Evolutionary conservation across 768 basidiomycete species (phyloP).

Genomic region (Suillus sp.): DNA sequence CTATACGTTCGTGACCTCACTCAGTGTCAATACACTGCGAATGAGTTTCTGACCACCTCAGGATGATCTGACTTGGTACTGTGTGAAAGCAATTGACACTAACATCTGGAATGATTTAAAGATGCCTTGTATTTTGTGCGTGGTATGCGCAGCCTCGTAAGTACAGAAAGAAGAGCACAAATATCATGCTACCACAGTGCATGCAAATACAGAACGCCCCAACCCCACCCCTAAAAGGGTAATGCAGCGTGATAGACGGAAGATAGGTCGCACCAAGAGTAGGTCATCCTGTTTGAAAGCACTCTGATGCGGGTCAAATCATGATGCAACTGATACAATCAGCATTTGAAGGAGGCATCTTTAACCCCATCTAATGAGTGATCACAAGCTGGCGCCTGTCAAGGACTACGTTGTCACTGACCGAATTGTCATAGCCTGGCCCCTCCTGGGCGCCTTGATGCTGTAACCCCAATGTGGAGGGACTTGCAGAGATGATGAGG

Average conservation of each 20-base stretch:
- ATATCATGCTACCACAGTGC: no score
- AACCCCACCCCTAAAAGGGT: no score
- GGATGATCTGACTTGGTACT: background rate
- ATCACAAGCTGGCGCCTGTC: background rate
- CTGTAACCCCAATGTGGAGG: background rate
- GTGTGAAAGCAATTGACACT: background rate
- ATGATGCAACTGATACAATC: no score
- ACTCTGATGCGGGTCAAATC: no score
- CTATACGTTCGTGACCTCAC: background rate
- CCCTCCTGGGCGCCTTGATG: no score
- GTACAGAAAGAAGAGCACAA: background rate
- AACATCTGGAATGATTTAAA: background rate
- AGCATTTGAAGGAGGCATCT: background rate
- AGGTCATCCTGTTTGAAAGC: background rate
- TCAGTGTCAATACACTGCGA: background rate
- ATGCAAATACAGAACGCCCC: no score
- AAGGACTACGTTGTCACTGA: no score
- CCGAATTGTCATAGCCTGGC: no score
- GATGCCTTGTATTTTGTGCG: background rate
- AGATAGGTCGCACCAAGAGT: no score
- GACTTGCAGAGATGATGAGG: background rate
- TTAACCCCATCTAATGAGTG: background rate
- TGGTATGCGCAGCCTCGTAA: background rate
- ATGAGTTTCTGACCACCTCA: background rate
- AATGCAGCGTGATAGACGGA: no score